Evolutionary conservation across 208 protist species (phyloP).

Genomic region (Leishmania mexicana): DNA sequence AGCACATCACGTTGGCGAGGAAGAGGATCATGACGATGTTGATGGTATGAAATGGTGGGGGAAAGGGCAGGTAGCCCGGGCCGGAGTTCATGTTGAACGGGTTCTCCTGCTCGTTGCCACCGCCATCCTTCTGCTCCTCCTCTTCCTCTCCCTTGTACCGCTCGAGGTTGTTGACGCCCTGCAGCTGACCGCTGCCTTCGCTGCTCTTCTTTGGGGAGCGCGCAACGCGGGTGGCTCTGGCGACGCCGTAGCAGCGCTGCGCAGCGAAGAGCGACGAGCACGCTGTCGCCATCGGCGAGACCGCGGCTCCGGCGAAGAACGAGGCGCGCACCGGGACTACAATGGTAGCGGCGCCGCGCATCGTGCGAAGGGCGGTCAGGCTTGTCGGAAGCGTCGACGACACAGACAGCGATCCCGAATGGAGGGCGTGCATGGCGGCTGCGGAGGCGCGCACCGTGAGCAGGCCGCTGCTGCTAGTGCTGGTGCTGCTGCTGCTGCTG

Average conservation of each 20-base stretch:
- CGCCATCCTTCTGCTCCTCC: constrained; percentile 46
- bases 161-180: constrained; percentile 53
- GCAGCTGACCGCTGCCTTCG: constrained; percentile 39
- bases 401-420: neutral
- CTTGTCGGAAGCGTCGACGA: neutral
- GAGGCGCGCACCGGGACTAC: constrained; percentile 1
- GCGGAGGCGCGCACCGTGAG: neutral
- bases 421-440: neutral
- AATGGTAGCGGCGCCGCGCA: neutral
- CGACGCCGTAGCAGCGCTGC: constrained; percentile 20
- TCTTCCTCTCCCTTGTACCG: constrained; percentile 58
- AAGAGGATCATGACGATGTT: constrained; percentile 89
- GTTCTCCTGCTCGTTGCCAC: constrained; percentile 55
- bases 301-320: constrained; percentile 11
- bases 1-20: constrained; percentile 75
- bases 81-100: constrained; percentile 55
- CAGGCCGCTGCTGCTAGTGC: neutral
- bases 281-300: neutral
- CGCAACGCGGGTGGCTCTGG: neutral
- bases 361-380: neutral
- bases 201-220: constrained; percentile 13
- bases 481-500: neutral
- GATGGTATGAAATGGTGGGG: constrained; percentile 86
- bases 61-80: constrained; percentile 84
- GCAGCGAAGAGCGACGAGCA: neutral